Percentiles rank a stretch among this genome's conserved stretches.
Conservation (phyloP, 768 basidiomycete genomes). For the Agaricus blazei region DNA sequence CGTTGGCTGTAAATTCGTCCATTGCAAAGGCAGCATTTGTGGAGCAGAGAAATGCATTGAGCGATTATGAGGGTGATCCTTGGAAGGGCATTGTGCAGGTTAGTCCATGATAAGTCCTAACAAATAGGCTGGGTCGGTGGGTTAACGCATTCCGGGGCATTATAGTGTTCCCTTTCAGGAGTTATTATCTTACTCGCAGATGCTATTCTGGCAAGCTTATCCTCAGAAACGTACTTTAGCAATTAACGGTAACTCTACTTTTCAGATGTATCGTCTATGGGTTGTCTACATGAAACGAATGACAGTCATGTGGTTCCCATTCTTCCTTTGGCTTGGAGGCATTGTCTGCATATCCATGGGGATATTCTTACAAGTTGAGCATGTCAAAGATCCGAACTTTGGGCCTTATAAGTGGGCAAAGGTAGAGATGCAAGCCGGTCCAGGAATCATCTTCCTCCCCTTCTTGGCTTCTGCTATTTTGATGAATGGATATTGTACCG, state of each 20-base stretch:
- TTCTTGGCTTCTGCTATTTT: conserved; percentile 10
- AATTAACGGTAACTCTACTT: background rate
- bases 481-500: conserved; percentile 9
- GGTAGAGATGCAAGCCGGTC: conserved; percentile 6
- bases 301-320: conserved; percentile 1
- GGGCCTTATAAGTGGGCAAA: background rate
- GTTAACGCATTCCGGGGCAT: background rate
- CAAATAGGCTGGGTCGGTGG: background rate
- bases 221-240: background rate
- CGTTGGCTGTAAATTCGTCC: background rate
- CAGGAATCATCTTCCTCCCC: conserved; percentile 8
- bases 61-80: background rate
- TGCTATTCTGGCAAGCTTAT: background rate
- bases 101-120: background rate
- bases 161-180: background rate
- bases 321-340: conserved; percentile 8
- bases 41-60: background rate
- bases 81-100: background rate
- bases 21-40: background rate
- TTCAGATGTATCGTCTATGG: conserved; percentile 11
- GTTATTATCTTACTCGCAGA: background rate
- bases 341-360: conserved; percentile 2
- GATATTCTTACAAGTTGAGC: conserved; percentile 1
- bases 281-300: background rate
- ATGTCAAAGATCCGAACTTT: background rate